Evolutionary conservation across 768 basidiomycete genomes (phyloP).

Genomic region (Trametes cinnabarina): DNA sequence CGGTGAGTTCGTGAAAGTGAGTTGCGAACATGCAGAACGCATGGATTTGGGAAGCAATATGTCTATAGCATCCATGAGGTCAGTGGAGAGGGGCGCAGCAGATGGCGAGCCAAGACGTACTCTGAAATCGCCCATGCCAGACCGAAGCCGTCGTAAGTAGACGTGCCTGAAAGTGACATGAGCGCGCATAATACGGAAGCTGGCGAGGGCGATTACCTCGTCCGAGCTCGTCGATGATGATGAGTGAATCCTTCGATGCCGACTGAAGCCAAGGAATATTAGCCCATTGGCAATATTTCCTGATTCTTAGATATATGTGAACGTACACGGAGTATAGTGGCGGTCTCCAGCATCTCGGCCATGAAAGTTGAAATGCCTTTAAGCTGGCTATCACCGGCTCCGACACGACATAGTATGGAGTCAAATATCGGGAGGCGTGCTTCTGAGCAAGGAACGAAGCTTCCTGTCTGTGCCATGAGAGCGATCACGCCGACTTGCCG

Average conservation of each 20-base stretch:
- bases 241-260: slow-evolving; percentile 86
- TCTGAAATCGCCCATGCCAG: slow-evolving; percentile 99
- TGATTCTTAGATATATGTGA: too few species aligned
- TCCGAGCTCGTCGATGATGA: slow-evolving; percentile 97
- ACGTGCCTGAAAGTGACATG: slow-evolving; percentile 60
- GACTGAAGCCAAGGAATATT: slow-evolving; percentile 47
- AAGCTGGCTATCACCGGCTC: slow-evolving; percentile 95
- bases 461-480: slow-evolving; percentile 93
- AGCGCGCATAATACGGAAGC: not conserved
- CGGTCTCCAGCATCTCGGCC: slow-evolving; percentile 99
- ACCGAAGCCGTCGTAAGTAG: slow-evolving; percentile 96
- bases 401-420: slow-evolving; percentile 91
- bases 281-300: not conserved
- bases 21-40: slow-evolving; percentile 97
- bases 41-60: slow-evolving; percentile 89
- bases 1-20: slow-evolving; percentile 96
- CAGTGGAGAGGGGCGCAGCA: not conserved
- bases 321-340: slow-evolving; percentile 83
- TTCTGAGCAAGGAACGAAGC: slow-evolving; percentile 89
- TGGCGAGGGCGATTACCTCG: slow-evolving; percentile 51
- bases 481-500: slow-evolving; percentile 95
- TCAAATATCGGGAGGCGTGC: slow-evolving; percentile 92
- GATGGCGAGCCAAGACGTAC: slow-evolving; percentile 41
- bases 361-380: slow-evolving; percentile 99
- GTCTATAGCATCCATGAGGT: slow-evolving; percentile 43